phyloP scores from a whole-genome alignment of 208 protist species.

The Herpetomonas tarakana region DNA sequence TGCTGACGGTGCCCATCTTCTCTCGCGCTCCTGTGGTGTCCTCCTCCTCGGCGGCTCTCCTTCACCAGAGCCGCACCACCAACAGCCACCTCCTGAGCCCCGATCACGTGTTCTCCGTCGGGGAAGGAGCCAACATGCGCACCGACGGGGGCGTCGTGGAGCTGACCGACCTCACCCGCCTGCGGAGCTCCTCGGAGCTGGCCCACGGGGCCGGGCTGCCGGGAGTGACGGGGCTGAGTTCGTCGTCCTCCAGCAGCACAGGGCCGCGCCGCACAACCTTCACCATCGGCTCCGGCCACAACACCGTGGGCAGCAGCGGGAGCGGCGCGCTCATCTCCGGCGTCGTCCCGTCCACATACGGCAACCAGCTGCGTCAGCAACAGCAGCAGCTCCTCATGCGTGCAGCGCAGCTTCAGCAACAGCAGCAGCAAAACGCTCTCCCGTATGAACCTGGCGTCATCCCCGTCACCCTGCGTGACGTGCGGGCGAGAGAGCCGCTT shows the following conservation, averaged over 20 bases:
- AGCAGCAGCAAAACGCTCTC: constrained; percentile 4
- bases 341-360: constrained; percentile 42
- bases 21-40: background rate
- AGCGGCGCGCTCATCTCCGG: constrained; percentile 23
- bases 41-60: background rate
- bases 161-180: background rate
- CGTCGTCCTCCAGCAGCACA: constrained; percentile 48
- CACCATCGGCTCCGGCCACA: constrained; percentile 26
- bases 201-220: background rate
- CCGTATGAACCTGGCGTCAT: constrained; percentile 42
- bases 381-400: constrained; percentile 40
- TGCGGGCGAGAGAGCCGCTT: constrained; percentile 50
- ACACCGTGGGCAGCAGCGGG: constrained; percentile 16
- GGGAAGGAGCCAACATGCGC: too few species aligned
- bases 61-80: background rate
- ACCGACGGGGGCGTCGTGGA: background rate
- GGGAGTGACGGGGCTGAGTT: background rate
- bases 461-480: constrained; percentile 28
- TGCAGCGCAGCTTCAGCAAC: constrained; percentile 7
- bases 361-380: constrained; percentile 27
- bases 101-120: too few species aligned
- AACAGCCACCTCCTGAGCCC: too few species aligned
- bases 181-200: background rate
- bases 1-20: constrained; percentile 36
- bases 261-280: constrained; percentile 50